Conservation (phyloP, 2,329 filamentous ascomycete genomes). For the Penicillium hordei region DNA sequence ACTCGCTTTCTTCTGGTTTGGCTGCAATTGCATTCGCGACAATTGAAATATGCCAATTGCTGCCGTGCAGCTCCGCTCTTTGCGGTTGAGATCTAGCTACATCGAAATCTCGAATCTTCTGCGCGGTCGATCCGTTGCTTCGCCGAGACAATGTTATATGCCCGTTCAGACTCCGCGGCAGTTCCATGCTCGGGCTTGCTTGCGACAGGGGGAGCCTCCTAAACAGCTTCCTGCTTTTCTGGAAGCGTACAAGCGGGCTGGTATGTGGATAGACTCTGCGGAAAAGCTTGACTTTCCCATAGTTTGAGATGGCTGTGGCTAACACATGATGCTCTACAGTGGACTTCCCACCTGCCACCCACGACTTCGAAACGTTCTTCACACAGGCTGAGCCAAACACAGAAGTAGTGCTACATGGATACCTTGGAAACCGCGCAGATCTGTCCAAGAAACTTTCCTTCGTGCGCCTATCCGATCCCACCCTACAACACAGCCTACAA, state of each 20-base stretch:
- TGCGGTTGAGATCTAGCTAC: constrained; percentile 4
- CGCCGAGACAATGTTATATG: constrained; percentile 6
- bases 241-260: constrained; percentile 48
- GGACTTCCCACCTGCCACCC: constrained; percentile 47
- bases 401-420: constrained; percentile 64
- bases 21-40: background rate
- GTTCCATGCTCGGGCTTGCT: constrained; percentile 26
- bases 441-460: constrained; percentile 71
- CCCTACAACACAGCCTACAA: constrained; percentile 49
- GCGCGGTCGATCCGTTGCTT: constrained; percentile 23
- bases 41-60: constrained; percentile 10
- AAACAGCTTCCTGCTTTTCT: constrained; percentile 31
- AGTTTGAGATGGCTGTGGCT: background rate
- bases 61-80: constrained; percentile 4
- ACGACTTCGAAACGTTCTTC: constrained; percentile 41
- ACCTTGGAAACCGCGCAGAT: constrained; percentile 67
- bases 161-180: constrained; percentile 9
- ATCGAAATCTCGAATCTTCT: constrained; percentile 39
- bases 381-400: constrained; percentile 34
- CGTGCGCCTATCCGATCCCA: constrained; percentile 55
- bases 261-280: constrained; percentile 30
- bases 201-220: constrained; percentile 22
- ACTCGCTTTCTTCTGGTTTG: background rate
- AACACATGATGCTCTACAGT: constrained; percentile 36
- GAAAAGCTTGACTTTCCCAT: too few relatives aligned